phyloP scores from a whole-genome alignment of 2,329 filamentous ascomycete genomes.

The Colletotrichum liriopes region DNA sequence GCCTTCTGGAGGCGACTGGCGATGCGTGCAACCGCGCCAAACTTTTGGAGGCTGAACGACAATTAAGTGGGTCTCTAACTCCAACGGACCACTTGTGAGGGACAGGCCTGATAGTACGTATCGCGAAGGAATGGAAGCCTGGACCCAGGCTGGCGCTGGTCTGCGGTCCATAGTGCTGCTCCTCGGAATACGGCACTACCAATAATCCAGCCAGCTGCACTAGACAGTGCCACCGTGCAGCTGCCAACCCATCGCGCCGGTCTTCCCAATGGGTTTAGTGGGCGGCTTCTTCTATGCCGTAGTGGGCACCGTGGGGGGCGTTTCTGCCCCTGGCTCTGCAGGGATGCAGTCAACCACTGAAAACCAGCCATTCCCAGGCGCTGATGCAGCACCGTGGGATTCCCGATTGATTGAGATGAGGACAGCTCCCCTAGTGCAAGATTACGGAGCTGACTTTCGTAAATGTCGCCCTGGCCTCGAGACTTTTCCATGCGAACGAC shows the following conservation, averaged over 20 bases:
- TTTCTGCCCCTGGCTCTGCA: conserved; percentile 35
- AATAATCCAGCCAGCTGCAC: conserved; percentile 29
- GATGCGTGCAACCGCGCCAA: conserved; percentile 39
- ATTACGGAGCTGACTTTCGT: conserved; percentile 24
- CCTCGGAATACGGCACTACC: conserved; percentile 27
- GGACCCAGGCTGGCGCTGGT: background rate
- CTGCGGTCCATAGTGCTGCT: background rate
- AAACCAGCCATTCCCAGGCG: conserved; percentile 34
- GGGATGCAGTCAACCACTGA: conserved; percentile 34
- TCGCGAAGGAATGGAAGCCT: background rate
- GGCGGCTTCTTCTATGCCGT: conserved; percentile 5
- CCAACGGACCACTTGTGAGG: background rate
- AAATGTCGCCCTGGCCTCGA: conserved; percentile 31
- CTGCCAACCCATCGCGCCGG: conserved; percentile 29
- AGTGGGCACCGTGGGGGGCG: conserved; percentile 37
- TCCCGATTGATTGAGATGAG: conserved; percentile 39
- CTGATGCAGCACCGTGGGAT: conserved; percentile 40
- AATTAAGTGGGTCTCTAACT: conserved; percentile 24
- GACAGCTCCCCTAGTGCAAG: conserved; percentile 32
- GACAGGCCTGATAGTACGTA: conserved; percentile 2
- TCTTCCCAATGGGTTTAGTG: conserved; percentile 25
- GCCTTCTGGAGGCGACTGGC: conserved; percentile 30
- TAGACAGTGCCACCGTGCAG: conserved; percentile 8
- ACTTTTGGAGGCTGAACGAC: conserved; percentile 42
- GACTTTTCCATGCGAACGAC: conserved; percentile 17